These are phyloP conservation scores for Aspergillus costaricaensis DNA, from an alignment of 2,329 filamentous ascomycete species.

Conservation along the genomic window DNA sequence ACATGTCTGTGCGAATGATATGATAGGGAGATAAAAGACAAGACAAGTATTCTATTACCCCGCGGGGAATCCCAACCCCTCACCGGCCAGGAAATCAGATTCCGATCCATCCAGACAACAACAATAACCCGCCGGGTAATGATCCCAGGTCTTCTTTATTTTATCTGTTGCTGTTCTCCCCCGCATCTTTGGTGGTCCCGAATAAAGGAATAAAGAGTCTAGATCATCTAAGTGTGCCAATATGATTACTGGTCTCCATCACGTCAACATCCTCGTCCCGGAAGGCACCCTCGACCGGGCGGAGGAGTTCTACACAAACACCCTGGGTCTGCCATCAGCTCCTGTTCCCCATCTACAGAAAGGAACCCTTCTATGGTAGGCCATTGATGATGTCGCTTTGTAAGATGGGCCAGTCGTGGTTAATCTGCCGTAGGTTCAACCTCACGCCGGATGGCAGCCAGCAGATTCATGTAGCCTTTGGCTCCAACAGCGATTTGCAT, in stretches of 20 bases:
- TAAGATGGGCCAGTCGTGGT: neutral
- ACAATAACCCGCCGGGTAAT: neutral
- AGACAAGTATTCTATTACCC: neutral
- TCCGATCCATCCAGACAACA: neutral
- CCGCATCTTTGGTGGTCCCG: neutral
- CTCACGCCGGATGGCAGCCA: conserved; percentile 55
- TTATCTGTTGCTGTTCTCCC: neutral
- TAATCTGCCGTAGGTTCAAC: conserved; percentile 50
- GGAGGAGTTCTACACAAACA: conserved; percentile 57
- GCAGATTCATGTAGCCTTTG: conserved; percentile 58
- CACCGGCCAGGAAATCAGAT: conserved; percentile 4
- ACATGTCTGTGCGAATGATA: too few species aligned
- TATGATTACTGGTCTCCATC: conserved; percentile 58
- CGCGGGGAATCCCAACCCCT: neutral
- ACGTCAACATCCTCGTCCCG: conserved; percentile 63
- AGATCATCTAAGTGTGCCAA: neutral
- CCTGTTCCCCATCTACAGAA: conserved; percentile 57
- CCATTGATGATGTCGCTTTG: neutral
- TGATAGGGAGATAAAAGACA: too few species aligned
- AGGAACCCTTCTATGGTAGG: conserved; percentile 57
- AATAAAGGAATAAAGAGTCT: neutral
- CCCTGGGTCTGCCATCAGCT: conserved; percentile 56
- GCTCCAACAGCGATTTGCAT: conserved; percentile 39
- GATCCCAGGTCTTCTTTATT: neutral
- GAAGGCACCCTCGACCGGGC: conserved; percentile 54